These are phyloP conservation scores for Herpetospermum pedunculosum DNA, from an alignment of 306 rosid genomes.

Conservation along the genomic window DNA sequence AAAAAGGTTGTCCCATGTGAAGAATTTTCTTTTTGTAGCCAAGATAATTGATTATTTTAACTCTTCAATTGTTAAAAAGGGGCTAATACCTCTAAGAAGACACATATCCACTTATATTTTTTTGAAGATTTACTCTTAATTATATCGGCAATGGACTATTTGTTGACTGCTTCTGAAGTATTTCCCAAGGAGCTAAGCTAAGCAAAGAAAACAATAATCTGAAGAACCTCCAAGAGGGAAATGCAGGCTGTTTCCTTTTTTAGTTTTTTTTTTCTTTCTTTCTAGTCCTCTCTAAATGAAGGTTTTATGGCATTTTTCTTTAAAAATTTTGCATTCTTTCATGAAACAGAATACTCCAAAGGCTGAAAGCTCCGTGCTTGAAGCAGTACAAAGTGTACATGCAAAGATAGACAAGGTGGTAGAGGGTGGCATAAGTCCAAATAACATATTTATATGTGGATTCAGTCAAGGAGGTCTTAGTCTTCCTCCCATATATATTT, in stretches of 20 bases:
- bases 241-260: not conserved
- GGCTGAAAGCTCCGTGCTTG: conserved; percentile 49
- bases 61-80: not conserved
- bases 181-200: not conserved
- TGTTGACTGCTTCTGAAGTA: not conserved
- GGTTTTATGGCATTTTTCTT: not conserved
- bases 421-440: conserved; percentile 67
- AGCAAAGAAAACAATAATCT: not conserved
- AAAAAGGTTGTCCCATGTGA: not conserved
- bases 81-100: not conserved
- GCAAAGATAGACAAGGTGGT: conserved; percentile 74
- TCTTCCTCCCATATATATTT: not conserved
- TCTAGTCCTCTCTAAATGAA: not conserved
- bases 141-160: not conserved
- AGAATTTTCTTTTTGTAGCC: not conserved
- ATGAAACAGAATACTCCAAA: conserved; percentile 56
- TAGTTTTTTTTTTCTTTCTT: not conserved
- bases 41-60: not conserved
- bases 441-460: conserved; percentile 73
- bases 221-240: not conserved
- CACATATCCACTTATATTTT: not conserved
- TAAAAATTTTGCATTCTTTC: not conserved
- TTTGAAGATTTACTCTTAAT: not conserved
- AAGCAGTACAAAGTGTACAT: conserved; percentile 70
- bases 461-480: conserved; percentile 85